A percentile compares a stretch with the other conserved stretches of the same genome.
Evolutionary conservation across 768 basidiomycete genomes (phyloP).

Genomic region (Tubosaeta brunneosetosa): DNA sequence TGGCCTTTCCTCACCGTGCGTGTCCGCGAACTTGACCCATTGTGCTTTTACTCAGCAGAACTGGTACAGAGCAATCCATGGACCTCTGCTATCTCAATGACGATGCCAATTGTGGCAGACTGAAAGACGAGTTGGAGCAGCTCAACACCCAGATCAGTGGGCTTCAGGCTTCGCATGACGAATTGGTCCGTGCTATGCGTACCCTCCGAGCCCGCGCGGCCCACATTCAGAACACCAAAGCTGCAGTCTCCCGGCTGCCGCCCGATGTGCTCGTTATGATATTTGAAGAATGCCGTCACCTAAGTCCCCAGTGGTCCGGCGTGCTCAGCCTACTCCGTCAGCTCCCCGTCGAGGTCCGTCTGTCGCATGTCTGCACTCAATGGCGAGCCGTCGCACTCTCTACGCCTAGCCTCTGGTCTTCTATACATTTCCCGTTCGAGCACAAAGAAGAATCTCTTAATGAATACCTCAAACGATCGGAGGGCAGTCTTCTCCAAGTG

Average conservation of each 20-base stretch:
- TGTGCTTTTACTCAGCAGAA: constrained; percentile 3
- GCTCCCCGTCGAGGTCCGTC: constrained; percentile 29
- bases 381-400: constrained; percentile 35
- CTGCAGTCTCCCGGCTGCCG: constrained; percentile 29
- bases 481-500: constrained; percentile 27
- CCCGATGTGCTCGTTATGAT: constrained; percentile 30
- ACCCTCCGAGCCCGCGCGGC: constrained; percentile 28
- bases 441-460: constrained; percentile 26
- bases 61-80: constrained; percentile 14
- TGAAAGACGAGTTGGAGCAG: constrained; percentile 25
- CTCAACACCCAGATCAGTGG: constrained; percentile 22
- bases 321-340: constrained; percentile 31
- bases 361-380: constrained; percentile 32
- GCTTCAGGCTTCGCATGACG: constrained; percentile 28
- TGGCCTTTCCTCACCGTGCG: constrained; percentile 21
- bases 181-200: constrained; percentile 23
- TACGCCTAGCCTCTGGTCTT: constrained; percentile 33
- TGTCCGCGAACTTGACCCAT: not conserved
- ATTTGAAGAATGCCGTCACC: constrained; percentile 30
- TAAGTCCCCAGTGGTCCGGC: constrained; percentile 30
- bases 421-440: constrained; percentile 29
- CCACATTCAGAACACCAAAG: constrained; percentile 27
- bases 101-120: constrained; percentile 5
- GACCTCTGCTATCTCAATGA: constrained; percentile 23
- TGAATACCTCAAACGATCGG: constrained; percentile 32